Conservation (phyloP, 768 basidiomycete species). For the Suillus bovinus region DNA sequence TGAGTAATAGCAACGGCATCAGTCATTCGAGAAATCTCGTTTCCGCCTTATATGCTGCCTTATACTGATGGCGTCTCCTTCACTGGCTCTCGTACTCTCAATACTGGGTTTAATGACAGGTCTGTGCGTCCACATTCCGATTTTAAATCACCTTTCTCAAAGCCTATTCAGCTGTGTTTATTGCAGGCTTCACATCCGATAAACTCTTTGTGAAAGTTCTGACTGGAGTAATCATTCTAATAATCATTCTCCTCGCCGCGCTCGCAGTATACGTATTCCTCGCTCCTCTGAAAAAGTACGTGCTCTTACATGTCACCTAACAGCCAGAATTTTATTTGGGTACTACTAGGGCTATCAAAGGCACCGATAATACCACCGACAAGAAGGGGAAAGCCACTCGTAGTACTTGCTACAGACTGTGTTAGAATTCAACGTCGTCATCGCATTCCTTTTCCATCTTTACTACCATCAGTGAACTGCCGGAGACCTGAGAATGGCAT, state of each 20-base stretch:
- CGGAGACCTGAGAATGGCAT: too few species aligned
- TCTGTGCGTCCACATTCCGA: background rate
- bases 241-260: accelerated
- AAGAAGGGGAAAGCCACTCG: too few species aligned
- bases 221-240: background rate
- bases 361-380: background rate
- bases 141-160: background rate
- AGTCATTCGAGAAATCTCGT: background rate
- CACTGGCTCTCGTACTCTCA: background rate
- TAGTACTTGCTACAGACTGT: too few species aligned
- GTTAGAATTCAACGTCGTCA: too few species aligned
- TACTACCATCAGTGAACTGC: too few species aligned
- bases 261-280: background rate
- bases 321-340: background rate
- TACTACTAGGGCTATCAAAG: background rate
- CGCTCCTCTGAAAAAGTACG: background rate
- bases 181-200: background rate
- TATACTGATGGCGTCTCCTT: background rate
- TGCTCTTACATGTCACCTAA: background rate
- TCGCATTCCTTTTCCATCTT: too few species aligned
- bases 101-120: background rate
- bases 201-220: background rate
- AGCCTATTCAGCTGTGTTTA: background rate
- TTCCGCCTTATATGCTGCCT: background rate
- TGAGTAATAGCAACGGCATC: background rate